Percentiles rank a stretch among this genome's conserved stretches.
These are phyloP conservation scores for Cutaneotrichosporon sp. DNA, from an alignment of 1,284 basidiomycete genomes.

Conservation along the genomic window DNA sequence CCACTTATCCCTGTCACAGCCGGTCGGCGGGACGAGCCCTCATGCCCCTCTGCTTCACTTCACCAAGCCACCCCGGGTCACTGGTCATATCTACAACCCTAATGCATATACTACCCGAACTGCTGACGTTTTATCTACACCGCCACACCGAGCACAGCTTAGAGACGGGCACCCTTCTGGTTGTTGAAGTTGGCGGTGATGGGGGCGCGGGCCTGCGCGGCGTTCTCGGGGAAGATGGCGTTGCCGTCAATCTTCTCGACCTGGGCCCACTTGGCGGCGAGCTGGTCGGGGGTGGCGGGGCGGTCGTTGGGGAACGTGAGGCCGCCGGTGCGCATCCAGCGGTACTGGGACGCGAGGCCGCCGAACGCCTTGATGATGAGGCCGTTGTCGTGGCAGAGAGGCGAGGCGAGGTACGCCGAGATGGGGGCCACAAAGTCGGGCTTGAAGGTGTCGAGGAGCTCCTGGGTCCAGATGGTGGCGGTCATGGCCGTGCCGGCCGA, in stretches of 20 bases:
- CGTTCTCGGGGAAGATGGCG: constrained; percentile 72
- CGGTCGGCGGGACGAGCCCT: no score
- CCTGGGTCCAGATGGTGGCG: constrained; percentile 78
- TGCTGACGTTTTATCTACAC: neutral
- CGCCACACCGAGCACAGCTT: neutral
- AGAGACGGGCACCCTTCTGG: constrained; percentile 13
- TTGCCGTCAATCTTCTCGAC: constrained; percentile 83
- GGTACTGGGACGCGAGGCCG: constrained; percentile 87
- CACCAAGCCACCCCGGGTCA: no score
- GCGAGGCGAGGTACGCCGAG: constrained; percentile 86
- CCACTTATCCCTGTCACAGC: no score
- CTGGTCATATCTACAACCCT: neutral
- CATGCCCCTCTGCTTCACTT: no score
- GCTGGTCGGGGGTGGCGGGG: constrained; percentile 72
- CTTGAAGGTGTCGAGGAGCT: constrained; percentile 78
- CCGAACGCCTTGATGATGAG: constrained; percentile 84
- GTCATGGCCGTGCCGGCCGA: constrained; percentile 92
- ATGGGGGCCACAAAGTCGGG: constrained; percentile 92
- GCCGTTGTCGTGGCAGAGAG: constrained; percentile 72
- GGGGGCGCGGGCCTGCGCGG: constrained; percentile 72
- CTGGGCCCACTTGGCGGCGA: constrained; percentile 72
- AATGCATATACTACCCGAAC: constrained; percentile 1
- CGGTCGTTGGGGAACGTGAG: constrained; percentile 70
- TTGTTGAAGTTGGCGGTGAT: constrained; percentile 81
- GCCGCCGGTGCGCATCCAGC: constrained; percentile 89